A percentile compares a stretch with the other conserved stretches of the same genome.
phyloP scores from a whole-genome alignment of 768 basidiomycete species.

The Termitomyces sp. region DNA sequence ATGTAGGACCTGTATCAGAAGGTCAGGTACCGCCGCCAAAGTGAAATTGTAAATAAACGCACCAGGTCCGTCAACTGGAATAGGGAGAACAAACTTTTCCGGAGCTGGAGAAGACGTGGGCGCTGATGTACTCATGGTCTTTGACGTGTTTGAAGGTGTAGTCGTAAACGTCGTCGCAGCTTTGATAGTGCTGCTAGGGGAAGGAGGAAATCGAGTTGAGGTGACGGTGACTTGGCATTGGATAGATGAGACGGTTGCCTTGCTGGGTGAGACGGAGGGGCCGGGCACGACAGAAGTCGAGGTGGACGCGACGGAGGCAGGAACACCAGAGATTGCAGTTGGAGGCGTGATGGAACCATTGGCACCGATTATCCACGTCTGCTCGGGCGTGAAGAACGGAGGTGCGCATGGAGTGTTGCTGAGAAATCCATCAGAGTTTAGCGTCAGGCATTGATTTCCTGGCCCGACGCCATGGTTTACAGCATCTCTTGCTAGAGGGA shows the following conservation, averaged over 20 bases:
- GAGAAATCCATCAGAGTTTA: constrained; percentile 26
- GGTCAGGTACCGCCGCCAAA: background rate
- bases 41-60: background rate
- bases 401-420: constrained; percentile 27
- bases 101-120: constrained; percentile 3
- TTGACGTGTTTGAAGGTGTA: background rate
- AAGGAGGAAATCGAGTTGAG: background rate
- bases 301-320: background rate
- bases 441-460: constrained; percentile 25
- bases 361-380: constrained; percentile 24
- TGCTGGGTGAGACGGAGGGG: background rate
- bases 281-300: background rate
- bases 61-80: constrained; percentile 21
- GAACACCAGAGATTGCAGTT: background rate
- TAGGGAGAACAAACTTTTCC: constrained; percentile 20
- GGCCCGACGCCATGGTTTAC: constrained; percentile 24
- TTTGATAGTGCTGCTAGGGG: background rate
- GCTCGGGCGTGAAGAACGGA: constrained; percentile 25
- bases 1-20: constrained; percentile 16
- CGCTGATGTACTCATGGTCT: background rate
- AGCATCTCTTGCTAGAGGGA: constrained; percentile 21
- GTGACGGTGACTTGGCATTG: background rate
- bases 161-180: background rate
- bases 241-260: background rate
- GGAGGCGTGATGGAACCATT: background rate